These are phyloP conservation scores for Dactylellina leptospora DNA, from an alignment of 2,329 filamentous ascomycete species.

Conservation along the genomic window DNA sequence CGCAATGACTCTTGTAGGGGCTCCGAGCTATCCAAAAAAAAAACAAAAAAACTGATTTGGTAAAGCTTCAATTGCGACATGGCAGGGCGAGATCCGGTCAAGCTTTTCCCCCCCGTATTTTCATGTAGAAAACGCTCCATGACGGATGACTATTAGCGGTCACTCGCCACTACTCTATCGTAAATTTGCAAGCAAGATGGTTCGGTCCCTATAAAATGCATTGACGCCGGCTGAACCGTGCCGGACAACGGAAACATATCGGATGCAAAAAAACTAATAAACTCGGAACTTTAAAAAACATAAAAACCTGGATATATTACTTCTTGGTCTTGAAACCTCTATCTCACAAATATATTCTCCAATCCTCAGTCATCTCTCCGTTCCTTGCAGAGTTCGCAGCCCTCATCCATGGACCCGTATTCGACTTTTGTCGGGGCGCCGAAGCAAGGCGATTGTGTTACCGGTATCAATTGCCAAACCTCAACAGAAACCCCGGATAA, in stretches of 20 bases:
- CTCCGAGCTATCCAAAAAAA: not conserved
- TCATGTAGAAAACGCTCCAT: too few species aligned
- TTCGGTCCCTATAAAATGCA: too few species aligned
- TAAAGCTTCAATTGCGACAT: not conserved
- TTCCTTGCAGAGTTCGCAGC: slow-evolving; percentile 7
- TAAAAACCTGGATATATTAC: too few species aligned
- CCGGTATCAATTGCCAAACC: too few species aligned
- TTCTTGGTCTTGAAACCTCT: too few species aligned
- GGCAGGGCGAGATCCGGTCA: not conserved
- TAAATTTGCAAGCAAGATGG: too few species aligned
- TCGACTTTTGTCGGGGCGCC: slow-evolving; percentile 32
- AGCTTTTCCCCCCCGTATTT: too few species aligned
- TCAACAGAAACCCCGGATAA: not conserved
- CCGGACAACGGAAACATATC: slow-evolving; percentile 52
- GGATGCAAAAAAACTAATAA: slow-evolving; percentile 30
- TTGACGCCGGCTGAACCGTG: too few species aligned
- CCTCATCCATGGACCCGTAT: slow-evolving; percentile 22
- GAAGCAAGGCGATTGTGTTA: too few species aligned
- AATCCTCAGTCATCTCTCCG: not conserved
- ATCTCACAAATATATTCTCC: not conserved
- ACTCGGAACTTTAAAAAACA: slow-evolving; percentile 32
- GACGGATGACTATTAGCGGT: too few species aligned
- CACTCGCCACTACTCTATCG: too few species aligned
- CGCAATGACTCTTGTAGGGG: not conserved
- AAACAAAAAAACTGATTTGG: too few species aligned